These are phyloP conservation scores for Penicillium tannophilum DNA, from an alignment of 495 filamentous ascomycete genomes.

Conservation along the genomic window DNA sequence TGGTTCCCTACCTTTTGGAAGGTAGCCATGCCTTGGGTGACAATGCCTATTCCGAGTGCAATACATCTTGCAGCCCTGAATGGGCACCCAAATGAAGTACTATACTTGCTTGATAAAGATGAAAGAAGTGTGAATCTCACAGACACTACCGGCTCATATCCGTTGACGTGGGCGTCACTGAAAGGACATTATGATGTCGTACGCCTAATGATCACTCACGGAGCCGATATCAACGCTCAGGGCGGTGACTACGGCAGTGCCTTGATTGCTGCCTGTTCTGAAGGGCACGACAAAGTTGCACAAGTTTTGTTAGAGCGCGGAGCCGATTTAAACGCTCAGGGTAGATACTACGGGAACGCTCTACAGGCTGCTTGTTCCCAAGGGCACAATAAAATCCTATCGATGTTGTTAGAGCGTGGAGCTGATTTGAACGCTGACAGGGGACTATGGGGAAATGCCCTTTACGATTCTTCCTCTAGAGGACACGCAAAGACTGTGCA, in stretches of 20 bases:
- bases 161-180: slow-evolving; percentile 23
- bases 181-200: slow-evolving; percentile 16
- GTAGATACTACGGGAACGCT: background rate
- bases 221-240: too few species aligned
- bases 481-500: background rate
- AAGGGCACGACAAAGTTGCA: too few species aligned
- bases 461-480: background rate
- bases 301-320: too few species aligned
- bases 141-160: slow-evolving; percentile 17
- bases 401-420: background rate
- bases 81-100: slow-evolving; percentile 23
- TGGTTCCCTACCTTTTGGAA: slow-evolving; percentile 27
- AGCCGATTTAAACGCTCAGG: too few species aligned
- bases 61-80: slow-evolving; percentile 22
- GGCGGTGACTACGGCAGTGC: too few species aligned
- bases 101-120: slow-evolving; percentile 11
- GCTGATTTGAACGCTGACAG: background rate
- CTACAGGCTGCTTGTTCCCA: slow-evolving; percentile 11
- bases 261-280: too few species aligned
- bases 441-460: background rate
- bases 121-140: slow-evolving; percentile 11
- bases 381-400: slow-evolving; percentile 12
- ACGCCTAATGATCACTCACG: background rate
- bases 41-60: slow-evolving; percentile 11
- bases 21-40: background rate